These are phyloP conservation scores for Jimgerdemannia flammicorona DNA, from an alignment of 192 early-diverging fungal genomes.

Conservation along the genomic window DNA sequence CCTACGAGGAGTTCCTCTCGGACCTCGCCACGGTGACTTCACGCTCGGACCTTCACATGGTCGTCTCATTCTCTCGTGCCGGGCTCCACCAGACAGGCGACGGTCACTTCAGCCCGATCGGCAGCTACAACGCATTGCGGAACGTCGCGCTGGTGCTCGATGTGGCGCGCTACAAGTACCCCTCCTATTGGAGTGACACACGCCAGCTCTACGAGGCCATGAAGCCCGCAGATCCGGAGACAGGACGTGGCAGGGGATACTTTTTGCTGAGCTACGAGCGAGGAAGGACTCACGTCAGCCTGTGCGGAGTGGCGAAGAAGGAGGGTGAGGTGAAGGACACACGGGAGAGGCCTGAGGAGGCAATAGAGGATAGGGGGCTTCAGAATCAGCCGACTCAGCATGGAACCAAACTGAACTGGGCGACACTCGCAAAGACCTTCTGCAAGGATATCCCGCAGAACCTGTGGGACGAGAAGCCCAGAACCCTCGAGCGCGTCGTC, in stretches of 20 bases:
- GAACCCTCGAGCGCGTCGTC: conserved; percentile 39
- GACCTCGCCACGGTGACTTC: conserved; percentile 70
- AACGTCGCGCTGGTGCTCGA: conserved; percentile 83
- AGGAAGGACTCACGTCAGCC: conserved; percentile 24
- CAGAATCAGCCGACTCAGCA: conserved; percentile 10
- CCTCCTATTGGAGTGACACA: conserved; percentile 77
- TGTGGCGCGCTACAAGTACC: conserved; percentile 90
- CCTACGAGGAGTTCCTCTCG: conserved; percentile 73
- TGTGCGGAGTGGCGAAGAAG: conserved; percentile 31
- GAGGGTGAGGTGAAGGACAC: conserved; percentile 10
- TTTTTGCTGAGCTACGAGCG: conserved; percentile 62
- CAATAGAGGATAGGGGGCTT: neutral
- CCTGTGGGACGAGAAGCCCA: conserved; percentile 47
- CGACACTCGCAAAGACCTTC: conserved; percentile 46
- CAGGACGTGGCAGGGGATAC: conserved; percentile 80
- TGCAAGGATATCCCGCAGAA: conserved; percentile 50
- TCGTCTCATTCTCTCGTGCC: conserved; percentile 80
- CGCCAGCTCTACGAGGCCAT: conserved; percentile 76
- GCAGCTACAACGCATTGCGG: conserved; percentile 69
- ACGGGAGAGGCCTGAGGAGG: neutral
- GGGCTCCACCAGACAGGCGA: conserved; percentile 86
- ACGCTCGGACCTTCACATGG: conserved; percentile 76
- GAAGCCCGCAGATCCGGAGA: conserved; percentile 78
- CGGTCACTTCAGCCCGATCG: conserved; percentile 93
- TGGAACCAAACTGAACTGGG: conserved; percentile 39